Evolutionary conservation across 352 stramenopile species (phyloP), one percentile per base, ranked within the genome.

Genomic region (Elongisporangium undulatum): DNA sequence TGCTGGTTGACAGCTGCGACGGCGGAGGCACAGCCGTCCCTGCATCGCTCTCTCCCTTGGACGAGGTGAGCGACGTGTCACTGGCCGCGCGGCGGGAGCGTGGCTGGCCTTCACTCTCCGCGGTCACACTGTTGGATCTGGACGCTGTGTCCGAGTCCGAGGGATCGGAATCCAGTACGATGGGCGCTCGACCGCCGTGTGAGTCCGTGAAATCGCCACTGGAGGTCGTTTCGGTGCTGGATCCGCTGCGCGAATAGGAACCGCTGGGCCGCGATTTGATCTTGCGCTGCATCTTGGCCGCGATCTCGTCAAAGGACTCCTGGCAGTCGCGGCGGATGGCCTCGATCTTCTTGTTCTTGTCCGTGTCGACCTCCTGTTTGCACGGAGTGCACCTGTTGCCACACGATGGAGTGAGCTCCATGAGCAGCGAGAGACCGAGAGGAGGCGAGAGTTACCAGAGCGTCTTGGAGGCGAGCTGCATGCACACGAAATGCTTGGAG

Each of bases 401-500:
- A n/a, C n/a, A n/a, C n/a, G n/a, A n/a, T n/a, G n/a, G n/a, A n/a
- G n/a, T n/a, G n/a, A n/a, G n/a, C n/a, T n/a, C n/a, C n/a, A n/a
- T n/a, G n/a, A n/a, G n/a, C n/a, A n/a, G n/a, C n/a, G n/a, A n/a
- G n/a, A n/a, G n/a, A n/a, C n/a, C n/a, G n/a, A n/a, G n/a, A n/a
- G n/a, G n/a, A n/a, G n/a, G n/a, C n/a, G n/a, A n/a, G n/a, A n/a
- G n/a, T n/a, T n/a, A 90, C 75, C 77, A 90, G 50, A 89, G 85
- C 15, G 66, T 79, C 52, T 74, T 65, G 16, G 74, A 70, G 9
- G 63, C 76, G 29, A 79, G 53, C 51, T 84, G 69, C 21, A 89
- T 73, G 13, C 68, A 70, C 19, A 87, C 74, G 54, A 79, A 87
- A 58, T 90, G 81, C 61, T 90, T 90, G 4, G 77, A 24, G 45